Evolutionary conservation across 2,329 filamentous ascomycete genomes (phyloP), one percentile per base, ranked within the genome.

Genomic region (Aspergillus sp.): DNA sequence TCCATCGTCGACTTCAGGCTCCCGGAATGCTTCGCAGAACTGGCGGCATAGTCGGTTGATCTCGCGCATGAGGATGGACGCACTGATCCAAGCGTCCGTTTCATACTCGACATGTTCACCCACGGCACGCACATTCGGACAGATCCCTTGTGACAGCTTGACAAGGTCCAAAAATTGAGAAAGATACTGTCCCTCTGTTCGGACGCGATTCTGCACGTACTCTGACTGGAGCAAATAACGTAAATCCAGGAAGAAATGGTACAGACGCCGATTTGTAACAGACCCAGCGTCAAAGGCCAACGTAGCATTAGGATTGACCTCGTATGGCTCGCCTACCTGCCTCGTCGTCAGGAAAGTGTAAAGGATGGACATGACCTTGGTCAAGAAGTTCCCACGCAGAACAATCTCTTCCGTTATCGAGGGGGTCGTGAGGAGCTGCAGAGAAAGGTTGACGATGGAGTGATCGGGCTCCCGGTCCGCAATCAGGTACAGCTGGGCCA

Each of bases 51-150:
- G 78, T 45, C 88, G 82, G 63, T 97, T 97, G 65, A 98, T 91
- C 65, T 98, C 91, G 43, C 91, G 80, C 43, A 93, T 96, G 48
- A 98, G 86, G 43, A 97, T 77, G 5, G 90, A 95, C 3, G 93
- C 91, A 48, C 88, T 94, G 45, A 98, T 97, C 93, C 93, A 98
- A 19, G 88, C 86, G 68, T 98, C 94, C 2, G 90, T 94, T 68
- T 98, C 93, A 62, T 97, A 98, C 66, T 98, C 94, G 30, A 98
- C 87, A 64, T 98, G 93, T 61, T 97, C 93, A 10, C 90, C 89
- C 26, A 96, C 81, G 2, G 91, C 93, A 51, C 94, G 80, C 41
- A 90, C 77, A 59, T 97, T 98, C 1, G 93, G 93, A 57, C 91
- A 96, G 47, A 98, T 96, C 29, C 93, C 91, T 70, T 98, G 94